Evolutionary conservation across 2,329 filamentous ascomycete genomes (phyloP).

Genomic region (Nannizzia gypsea): DNA sequence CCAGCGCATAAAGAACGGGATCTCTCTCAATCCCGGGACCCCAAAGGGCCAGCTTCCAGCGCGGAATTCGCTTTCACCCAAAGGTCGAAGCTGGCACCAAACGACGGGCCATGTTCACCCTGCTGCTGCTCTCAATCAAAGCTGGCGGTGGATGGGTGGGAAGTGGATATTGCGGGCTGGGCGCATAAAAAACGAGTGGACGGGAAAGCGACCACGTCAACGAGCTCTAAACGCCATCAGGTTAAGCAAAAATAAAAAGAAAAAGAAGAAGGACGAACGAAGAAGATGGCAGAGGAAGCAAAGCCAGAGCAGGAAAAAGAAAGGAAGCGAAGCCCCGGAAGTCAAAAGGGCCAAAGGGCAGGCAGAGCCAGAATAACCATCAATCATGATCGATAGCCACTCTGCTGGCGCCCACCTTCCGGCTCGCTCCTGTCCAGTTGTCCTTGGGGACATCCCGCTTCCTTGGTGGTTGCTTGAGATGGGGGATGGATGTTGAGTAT

Average conservation of each 20-base stretch:
- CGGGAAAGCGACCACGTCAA: conserved; percentile 15
- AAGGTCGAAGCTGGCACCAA: neutral
- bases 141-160: neutral
- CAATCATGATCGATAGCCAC: too few species aligned
- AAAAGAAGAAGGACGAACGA: neutral
- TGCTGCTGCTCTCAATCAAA: neutral
- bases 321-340: too few species aligned
- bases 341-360: too few species aligned
- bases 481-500: too few species aligned
- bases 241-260: neutral
- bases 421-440: neutral
- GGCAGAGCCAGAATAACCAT: too few species aligned
- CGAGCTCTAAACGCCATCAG: conserved; percentile 11
- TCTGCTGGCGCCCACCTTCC: neutral
- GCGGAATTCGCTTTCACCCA: neutral
- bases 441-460: neutral
- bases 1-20: too few species aligned
- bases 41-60: too few species aligned
- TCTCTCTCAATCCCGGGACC: too few species aligned
- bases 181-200: conserved; percentile 14
- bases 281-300: too few species aligned
- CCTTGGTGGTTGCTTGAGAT: too few species aligned
- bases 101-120: neutral
- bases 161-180: neutral
- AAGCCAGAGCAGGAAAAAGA: too few species aligned